Evolutionary conservation across 2,329 filamentous ascomycete genomes (phyloP), one percentile per base, ranked within the genome.

Genomic region (Colletotrichum australisinense): DNA sequence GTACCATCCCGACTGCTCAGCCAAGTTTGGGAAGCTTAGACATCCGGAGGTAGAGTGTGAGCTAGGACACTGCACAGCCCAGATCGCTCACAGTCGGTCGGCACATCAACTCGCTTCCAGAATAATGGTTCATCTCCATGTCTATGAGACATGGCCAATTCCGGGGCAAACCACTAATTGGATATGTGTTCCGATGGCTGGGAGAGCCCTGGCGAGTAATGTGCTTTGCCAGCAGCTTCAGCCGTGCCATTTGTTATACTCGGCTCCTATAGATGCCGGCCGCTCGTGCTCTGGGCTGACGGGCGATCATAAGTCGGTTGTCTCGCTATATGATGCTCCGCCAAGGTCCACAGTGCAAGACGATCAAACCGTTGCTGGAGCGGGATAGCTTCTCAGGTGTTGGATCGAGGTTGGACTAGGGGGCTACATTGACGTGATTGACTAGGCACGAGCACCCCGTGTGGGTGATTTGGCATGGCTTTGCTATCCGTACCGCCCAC

Each of bases 261-360:
- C 46, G 30, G 53, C 49, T 53, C 30, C 22, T 72, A 49, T 38
- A 62, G 49, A 63, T 24, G 57, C 28, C 58, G 60, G 67, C 32
- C 49, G 55, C 58, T 66, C 38, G 35, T 24, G 67, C 32, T 16
- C 57, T 46, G 69, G 38, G 68, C 55, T 69, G 60, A 73, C 26
- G 65, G 73, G 62, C 59, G 70, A 74, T 70, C 73, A 74, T 74
- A 74, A 69, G 57, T 63, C 69, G 69, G 63, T 52, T 73, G 42
- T 52, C 38, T 70, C 70, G 65, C 52, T 69, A 73, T 69, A 74
- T 73, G 66, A 69, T 65, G 64, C 70, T 74, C 66, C 70, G 55
- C 49, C 26, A 22, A 24, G 66, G 11, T 63, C 65, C 70, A 69
- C 57, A 11, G n/a, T 28, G 16, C 38, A 16, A 67, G 73, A 35